A percentile compares a stretch with the other conserved stretches of the same genome.
phyloP scores from a whole-genome alignment of 208 protist species.

The Phytomonas sp. region DNA sequence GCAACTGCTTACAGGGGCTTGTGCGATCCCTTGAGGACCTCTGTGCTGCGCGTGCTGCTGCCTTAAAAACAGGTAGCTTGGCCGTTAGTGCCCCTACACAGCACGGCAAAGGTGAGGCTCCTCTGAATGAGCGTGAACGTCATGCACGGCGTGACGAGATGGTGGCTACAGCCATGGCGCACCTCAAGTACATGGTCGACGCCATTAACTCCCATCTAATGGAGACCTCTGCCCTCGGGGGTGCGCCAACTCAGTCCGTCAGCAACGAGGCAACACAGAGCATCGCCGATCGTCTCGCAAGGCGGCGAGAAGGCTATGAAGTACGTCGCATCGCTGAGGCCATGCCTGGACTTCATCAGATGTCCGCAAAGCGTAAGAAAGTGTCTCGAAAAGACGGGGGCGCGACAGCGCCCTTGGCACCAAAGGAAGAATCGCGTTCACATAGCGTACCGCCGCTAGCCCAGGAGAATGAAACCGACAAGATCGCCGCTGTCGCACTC shows the following conservation, averaged over 20 bases:
- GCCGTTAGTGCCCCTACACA: not conserved
- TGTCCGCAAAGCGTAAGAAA: not conserved
- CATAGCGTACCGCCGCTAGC: not conserved
- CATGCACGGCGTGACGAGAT: slow-evolving; percentile 45
- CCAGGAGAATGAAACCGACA: not conserved
- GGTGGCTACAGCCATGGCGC: slow-evolving; percentile 39
- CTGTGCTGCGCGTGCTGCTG: slow-evolving; percentile 20
- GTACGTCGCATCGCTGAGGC: slow-evolving; percentile 14
- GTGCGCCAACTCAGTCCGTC: slow-evolving; percentile 20
- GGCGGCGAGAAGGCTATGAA: slow-evolving; percentile 33
- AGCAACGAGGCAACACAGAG: slow-evolving; percentile 33
- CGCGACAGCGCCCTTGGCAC: not conserved
- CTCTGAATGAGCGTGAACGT: slow-evolving; percentile 17
- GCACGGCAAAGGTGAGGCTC: not conserved
- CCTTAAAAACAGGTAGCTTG: not conserved
- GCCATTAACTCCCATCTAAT: slow-evolving; percentile 71
- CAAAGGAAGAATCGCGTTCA: not conserved
- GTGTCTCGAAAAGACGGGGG: not conserved
- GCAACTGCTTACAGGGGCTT: slow-evolving; percentile 9
- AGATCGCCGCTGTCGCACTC: not conserved
- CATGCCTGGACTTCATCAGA: slow-evolving; percentile 5
- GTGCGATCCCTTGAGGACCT: slow-evolving; percentile 20
- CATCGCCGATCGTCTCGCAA: slow-evolving; percentile 59
- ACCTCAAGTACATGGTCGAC: slow-evolving; percentile 60
- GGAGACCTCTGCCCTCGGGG: slow-evolving; percentile 20